A percentile compares a stretch with the other conserved stretches of the same genome.
Evolutionary conservation across 2,329 filamentous ascomycete genomes (phyloP).

Genomic region (Aphanocladium album): DNA sequence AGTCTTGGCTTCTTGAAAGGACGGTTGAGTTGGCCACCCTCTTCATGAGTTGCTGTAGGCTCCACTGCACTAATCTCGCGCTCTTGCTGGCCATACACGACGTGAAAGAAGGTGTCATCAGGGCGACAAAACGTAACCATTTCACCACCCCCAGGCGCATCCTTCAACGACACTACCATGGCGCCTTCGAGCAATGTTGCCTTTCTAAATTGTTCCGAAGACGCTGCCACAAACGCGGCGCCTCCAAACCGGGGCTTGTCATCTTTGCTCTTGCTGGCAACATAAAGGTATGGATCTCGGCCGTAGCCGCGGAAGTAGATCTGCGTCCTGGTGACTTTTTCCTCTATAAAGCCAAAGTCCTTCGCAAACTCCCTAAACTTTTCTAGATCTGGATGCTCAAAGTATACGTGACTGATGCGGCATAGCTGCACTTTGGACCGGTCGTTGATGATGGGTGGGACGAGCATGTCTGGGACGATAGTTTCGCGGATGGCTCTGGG

Average conservation of each 20-base stretch:
- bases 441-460: constrained; percentile 15
- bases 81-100: constrained; percentile 22
- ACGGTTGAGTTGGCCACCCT: not conserved
- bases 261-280: constrained; percentile 26
- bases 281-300: constrained; percentile 44
- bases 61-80: constrained; percentile 10
- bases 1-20: not conserved
- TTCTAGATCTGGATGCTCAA: constrained; percentile 24
- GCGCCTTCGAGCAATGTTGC: constrained; percentile 12
- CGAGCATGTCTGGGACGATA: not conserved
- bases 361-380: constrained; percentile 21
- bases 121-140: constrained; percentile 30
- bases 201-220: constrained; percentile 13
- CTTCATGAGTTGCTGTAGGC: constrained; percentile 1
- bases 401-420: constrained; percentile 14
- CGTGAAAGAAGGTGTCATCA: constrained; percentile 27
- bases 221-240: constrained; percentile 23
- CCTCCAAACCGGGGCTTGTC: constrained; percentile 21
- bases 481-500: not conserved
- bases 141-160: constrained; percentile 17
- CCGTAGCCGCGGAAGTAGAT: constrained; percentile 49
- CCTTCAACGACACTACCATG: not conserved
- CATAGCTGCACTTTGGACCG: constrained; percentile 18
- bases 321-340: constrained; percentile 20
- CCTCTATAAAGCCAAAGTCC: constrained; percentile 25